Conservation (phyloP, 179 eudicot genomes). For the Sideroxylon spinosum region DNA sequence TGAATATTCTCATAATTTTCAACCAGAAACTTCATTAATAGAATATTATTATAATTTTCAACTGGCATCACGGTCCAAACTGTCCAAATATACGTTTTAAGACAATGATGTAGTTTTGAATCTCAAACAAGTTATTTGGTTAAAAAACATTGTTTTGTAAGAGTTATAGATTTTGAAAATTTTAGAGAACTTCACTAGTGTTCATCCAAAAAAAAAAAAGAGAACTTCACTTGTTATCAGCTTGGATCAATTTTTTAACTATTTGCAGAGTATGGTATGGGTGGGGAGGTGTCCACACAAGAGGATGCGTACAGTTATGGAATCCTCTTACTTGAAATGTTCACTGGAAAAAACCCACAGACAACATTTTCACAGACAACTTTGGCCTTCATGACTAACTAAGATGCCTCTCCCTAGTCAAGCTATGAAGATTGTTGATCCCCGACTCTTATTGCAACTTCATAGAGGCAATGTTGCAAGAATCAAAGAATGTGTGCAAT, state of each 20-base stretch:
- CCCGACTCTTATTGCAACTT: not conserved
- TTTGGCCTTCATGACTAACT: constrained; percentile 12
- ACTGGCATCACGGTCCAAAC: no score
- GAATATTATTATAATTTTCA: no score
- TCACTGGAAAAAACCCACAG: constrained; percentile 17
- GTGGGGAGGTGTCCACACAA: constrained; percentile 13
- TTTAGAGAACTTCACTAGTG: no score
- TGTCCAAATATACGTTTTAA: no score
- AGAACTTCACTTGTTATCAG: no score
- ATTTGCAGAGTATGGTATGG: constrained; percentile 21
- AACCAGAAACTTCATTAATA: no score
- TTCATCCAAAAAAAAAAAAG: no score
- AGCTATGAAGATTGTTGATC: constrained; percentile 12
- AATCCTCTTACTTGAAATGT: constrained; percentile 19
- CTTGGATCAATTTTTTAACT: not conserved
- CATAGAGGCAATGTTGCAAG: not conserved
- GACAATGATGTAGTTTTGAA: no score
- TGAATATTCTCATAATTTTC: no score
- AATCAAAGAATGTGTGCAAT: not conserved
- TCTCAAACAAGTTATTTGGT: no score
- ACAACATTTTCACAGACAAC: constrained; percentile 8
- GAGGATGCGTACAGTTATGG: constrained; percentile 22
- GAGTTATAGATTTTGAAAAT: no score
- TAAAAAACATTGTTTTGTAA: no score
- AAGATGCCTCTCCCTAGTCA: constrained; percentile 12